phyloP scores from a whole-genome alignment of 177 flowering plant genomes.

The Tripterygium wilfordii region DNA sequence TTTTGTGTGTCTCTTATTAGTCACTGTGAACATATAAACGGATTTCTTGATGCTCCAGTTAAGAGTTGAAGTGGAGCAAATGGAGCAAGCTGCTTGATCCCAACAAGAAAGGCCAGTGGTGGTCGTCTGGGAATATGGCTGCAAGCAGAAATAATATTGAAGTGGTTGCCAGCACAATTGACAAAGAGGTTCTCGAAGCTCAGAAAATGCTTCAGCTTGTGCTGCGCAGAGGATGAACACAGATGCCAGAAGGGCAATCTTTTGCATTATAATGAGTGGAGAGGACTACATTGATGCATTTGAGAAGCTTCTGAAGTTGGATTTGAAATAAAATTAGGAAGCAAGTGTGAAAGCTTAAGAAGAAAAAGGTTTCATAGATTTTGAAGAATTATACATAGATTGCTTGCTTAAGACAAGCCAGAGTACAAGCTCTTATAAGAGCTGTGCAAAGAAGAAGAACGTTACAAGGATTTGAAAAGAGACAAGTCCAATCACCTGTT shows the following conservation, averaged over 20 bases:
- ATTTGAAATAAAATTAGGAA: too few relatives aligned
- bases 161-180: constrained; percentile 71
- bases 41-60: constrained; percentile 40
- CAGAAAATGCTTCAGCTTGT: constrained; percentile 82
- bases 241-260: constrained; percentile 81
- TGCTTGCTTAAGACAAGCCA: too few relatives aligned
- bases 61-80: constrained; percentile 68
- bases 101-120: constrained; percentile 94
- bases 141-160: constrained; percentile 33
- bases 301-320: constrained; percentile 83
- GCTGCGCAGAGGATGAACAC: constrained; percentile 94
- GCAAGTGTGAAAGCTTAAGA: too few relatives aligned
- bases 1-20: too few relatives aligned
- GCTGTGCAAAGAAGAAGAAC: too few relatives aligned
- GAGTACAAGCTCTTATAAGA: too few relatives aligned
- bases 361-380: too few relatives aligned
- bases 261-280: constrained; percentile 88
- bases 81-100: constrained; percentile 96
- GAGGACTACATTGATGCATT: constrained; percentile 92
- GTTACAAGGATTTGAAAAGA: too few relatives aligned
- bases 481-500: too few relatives aligned
- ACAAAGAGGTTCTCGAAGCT: constrained; percentile 70
- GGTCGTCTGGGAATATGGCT: constrained; percentile 67
- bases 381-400: too few relatives aligned
- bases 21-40: background rate